These are phyloP conservation scores for Quercus tomentella DNA, from an alignment of 331 rosid genomes.

Conservation along the genomic window DNA sequence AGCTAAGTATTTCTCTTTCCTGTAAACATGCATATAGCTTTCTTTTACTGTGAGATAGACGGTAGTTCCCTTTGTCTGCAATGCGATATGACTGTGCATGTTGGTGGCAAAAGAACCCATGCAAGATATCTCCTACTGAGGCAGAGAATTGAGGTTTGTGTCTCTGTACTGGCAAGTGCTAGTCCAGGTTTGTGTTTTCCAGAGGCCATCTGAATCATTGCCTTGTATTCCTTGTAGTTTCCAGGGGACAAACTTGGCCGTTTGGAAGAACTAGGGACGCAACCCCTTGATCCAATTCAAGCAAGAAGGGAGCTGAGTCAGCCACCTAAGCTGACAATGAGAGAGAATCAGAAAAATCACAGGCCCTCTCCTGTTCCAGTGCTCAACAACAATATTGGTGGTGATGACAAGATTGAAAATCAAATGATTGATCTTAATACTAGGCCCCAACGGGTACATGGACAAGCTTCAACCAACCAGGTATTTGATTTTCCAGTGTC, in stretches of 20 bases:
- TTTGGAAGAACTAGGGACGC: slow-evolving; percentile 34
- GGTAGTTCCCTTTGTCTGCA: slow-evolving; percentile 80
- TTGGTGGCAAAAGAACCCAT: slow-evolving; percentile 77
- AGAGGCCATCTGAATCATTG: background rate
- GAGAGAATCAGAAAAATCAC: slow-evolving; percentile 33
- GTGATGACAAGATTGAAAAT: slow-evolving; percentile 33
- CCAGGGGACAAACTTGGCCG: slow-evolving; percentile 42
- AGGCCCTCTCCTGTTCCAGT: slow-evolving; percentile 27
- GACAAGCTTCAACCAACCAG: slow-evolving; percentile 46
- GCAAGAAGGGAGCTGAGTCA: slow-evolving; percentile 28
- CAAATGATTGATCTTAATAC: slow-evolving; percentile 53
- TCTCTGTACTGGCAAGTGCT: slow-evolving; percentile 2
- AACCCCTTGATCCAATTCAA: slow-evolving; percentile 23
- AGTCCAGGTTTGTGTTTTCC: background rate
- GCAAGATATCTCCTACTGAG: slow-evolving; percentile 59
- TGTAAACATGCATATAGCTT: slow-evolving; percentile 47
- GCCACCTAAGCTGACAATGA: slow-evolving; percentile 10
- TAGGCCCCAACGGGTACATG: slow-evolving; percentile 45
- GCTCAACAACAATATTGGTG: slow-evolving; percentile 29
- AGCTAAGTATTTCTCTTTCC: slow-evolving; percentile 10
- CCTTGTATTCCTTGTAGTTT: slow-evolving; percentile 38
- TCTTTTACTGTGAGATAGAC: slow-evolving; percentile 78
- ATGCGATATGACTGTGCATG: slow-evolving; percentile 74
- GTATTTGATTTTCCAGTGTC: slow-evolving; percentile 24
- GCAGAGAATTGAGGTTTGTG: slow-evolving; percentile 69